Evolutionary conservation across 2,329 filamentous ascomycete genomes (phyloP), one percentile per base, ranked within the genome.

Genomic region (Penicillium sp.): DNA sequence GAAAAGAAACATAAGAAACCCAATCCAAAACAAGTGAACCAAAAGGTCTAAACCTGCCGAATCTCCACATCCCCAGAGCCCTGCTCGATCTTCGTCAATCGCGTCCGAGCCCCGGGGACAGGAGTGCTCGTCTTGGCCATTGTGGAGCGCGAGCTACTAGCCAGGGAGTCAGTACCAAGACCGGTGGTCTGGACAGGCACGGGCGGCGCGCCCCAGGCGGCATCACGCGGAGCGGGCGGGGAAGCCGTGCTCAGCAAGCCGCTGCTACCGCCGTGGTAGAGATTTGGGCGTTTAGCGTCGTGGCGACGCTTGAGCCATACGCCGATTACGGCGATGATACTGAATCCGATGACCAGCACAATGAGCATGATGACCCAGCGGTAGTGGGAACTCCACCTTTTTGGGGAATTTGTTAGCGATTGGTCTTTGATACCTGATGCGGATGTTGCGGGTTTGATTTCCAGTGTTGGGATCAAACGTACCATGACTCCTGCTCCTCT

Each of bases 311-410:
- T 88, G 76, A 90, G 85, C 72, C 88, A 83, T 67, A 86, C 84
- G 38, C 87, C 88, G 18, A 83, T 80, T 38, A 88, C 75, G 80
- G 87, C 89, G 66, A 90, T 82, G 55, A 79, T 79, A 14, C 81
- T 76, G 59, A 95, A 89, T 51, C 79, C 87, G 57, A 93, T 78
- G 42, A 87, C 81, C 29, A 95, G 80, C 59, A 93, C 78, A 61
- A 91, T 86, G 51, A 94, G 80, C 81, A 94, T 90, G 60, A 93
- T 81, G 44, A 95, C 84, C 90, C 90, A 96, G 77, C 86, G 82
- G 78, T 84, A 90, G 72, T 93, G 89, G 29, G 78, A 81, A 8
- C 82, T 58, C 65, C 62, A 65, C 61, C 66, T 72, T 9, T 31
- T 18, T 9, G 6, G 4, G 18, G 57, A 50, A 39, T 31, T 49